Percentiles rank a stretch among this genome's conserved stretches.
Conservation (phyloP, 2,329 filamentous ascomycete genomes). For the Fusarium musae region DNA sequence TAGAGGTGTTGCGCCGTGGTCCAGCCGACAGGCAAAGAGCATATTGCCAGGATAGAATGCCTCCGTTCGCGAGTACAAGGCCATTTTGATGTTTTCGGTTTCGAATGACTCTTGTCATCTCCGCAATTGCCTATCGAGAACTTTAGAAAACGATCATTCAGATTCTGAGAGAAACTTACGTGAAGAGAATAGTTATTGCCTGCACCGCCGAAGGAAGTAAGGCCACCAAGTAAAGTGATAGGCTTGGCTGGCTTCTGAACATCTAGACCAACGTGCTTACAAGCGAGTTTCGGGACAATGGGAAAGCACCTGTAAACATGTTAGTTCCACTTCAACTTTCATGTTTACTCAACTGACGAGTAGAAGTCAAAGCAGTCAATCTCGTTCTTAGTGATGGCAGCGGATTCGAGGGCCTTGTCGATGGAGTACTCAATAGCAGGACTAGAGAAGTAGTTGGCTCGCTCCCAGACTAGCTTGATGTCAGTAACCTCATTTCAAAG, state of each 20-base stretch:
- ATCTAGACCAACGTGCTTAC: conserved; percentile 66
- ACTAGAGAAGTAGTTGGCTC: conserved; percentile 67
- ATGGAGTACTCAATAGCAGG: conserved; percentile 68
- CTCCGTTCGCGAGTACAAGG: conserved; percentile 73
- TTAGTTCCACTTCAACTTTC: accelerated
- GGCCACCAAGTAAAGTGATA: conserved; percentile 70
- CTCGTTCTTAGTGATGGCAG: conserved; percentile 58
- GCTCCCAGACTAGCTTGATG: conserved; percentile 65
- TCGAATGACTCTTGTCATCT: conserved; percentile 65
- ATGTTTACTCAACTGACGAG: conserved; percentile 52
- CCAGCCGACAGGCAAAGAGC: conserved; percentile 65
- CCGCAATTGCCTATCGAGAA: conserved; percentile 54
- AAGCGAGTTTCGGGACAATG: conserved; percentile 75
- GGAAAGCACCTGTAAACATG: conserved; percentile 68
- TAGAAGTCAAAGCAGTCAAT: conserved; percentile 74
- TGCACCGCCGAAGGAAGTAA: conserved; percentile 76
- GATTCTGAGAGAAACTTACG: conserved; percentile 49
- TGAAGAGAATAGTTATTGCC: conserved; percentile 80
- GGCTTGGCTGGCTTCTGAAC: conserved; percentile 58
- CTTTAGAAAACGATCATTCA: conserved; percentile 41
- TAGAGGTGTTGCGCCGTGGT: conserved; percentile 43
- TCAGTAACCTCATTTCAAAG: accelerated
- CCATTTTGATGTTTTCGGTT: conserved; percentile 58
- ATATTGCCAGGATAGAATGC: conserved; percentile 73
- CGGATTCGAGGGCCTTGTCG: conserved; percentile 61